Evolutionary conservation across 78 protist genomes (phyloP), one percentile per base, ranked within the genome.

Genomic region (Chrysochromulina tobinii): DNA sequence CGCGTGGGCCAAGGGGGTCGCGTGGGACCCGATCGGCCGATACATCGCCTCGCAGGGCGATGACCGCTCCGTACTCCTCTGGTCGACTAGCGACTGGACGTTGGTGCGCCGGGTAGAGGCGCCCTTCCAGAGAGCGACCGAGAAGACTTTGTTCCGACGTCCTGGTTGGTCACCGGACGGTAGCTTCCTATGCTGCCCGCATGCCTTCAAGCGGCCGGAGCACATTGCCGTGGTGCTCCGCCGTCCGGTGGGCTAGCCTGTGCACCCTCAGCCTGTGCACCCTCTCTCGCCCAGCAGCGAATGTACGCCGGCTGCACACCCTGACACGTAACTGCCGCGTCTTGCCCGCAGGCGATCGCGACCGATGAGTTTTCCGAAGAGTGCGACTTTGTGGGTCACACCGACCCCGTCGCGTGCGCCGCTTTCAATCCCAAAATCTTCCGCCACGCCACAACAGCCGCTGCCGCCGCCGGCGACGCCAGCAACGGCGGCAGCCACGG

Each of bases 1-100:
- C 53, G 89, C 92, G 18, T 50, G 83, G 61, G 94, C 91, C 15
- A 94, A 93, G 55, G 96, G 96, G 9, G 83, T 94, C 48, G 20
- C 91, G 21, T 94, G 96, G 96, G 96, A 94, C 48, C 96, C 96
- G 61, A 54, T 93, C 14, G 94, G 96, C 23, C 68, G 91, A 50
- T 94, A 94, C 73, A 18, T 94, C 57, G 95, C 90, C 23, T 27
- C 90, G 18, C 95, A 94, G 81, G 67, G 85, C 25, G 96, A 92
- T 9, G 96, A 94, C 87, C 68, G 81, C 38, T 57, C 79, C 53
- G 89, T 94, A 18, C 61, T 89, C 2, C 51, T 94, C 11, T 93
- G 94, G 95, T 75, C 90, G 8, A 48, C 90, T 14, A 50, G 51
- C 48, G 17, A 12, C 77, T 3, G 50, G 61, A 17, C 23, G 4